A percentile compares a stretch with the other conserved stretches of the same genome.
phyloP scores from a whole-genome alignment of 345 rosid species.

The Gynandropsis gynandra region DNA sequence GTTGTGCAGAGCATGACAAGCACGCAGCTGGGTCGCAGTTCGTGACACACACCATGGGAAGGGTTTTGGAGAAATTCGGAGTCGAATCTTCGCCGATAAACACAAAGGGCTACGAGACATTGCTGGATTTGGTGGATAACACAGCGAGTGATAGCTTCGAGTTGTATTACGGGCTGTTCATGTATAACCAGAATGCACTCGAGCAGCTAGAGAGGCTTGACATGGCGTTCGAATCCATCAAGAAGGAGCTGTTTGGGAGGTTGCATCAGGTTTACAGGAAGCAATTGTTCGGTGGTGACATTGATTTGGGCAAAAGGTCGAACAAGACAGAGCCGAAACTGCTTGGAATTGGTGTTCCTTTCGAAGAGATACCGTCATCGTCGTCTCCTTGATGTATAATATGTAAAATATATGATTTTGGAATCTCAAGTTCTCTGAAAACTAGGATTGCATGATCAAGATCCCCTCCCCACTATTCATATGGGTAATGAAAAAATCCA shows the following conservation, averaged over 20 bases:
- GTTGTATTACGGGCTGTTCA: slow-evolving; percentile 62
- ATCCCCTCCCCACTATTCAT: no score
- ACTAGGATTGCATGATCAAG: no score
- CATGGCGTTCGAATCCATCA: slow-evolving; percentile 59
- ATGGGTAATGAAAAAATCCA: no score
- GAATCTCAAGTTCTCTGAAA: no score
- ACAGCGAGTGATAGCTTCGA: slow-evolving; percentile 75
- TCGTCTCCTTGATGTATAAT: no score
- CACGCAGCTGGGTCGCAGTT: slow-evolving; percentile 71
- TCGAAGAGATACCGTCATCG: slow-evolving; percentile 10
- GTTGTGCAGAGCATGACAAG: slow-evolving; percentile 59
- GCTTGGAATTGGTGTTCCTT: slow-evolving; percentile 24
- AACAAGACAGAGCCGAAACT: slow-evolving; percentile 26
- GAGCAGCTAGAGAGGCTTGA: slow-evolving; percentile 71
- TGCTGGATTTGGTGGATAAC: slow-evolving; percentile 65
- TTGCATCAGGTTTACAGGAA: slow-evolving; percentile 37
- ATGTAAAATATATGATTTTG: no score
- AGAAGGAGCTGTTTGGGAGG: slow-evolving; percentile 49
- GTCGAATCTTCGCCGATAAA: slow-evolving; percentile 62
- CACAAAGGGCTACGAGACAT: slow-evolving; percentile 70
- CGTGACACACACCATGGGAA: slow-evolving; percentile 71
- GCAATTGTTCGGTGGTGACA: slow-evolving; percentile 36
- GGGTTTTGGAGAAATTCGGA: slow-evolving; percentile 61
- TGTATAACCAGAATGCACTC: slow-evolving; percentile 61
- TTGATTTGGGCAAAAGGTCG: background rate